These are phyloP conservation scores for cucumber (Cucumis sativus) DNA, from an alignment of 306 rosid genomes.

Conservation along the genomic window Cucumber_9930_V3 NC_026659.2:21838001-21838500, in stretches of 20 bases:
- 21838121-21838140: conserved; percentile 12
- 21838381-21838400: neutral
- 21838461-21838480: conserved; percentile 52
- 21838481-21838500: conserved; percentile 40
- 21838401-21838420: conserved; percentile 44
- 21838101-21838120: conserved; percentile 23
- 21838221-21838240: neutral
- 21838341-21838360: neutral
- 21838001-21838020: conserved; percentile 10
- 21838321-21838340: neutral
- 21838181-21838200: neutral
- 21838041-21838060: neutral
- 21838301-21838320: conserved; percentile 61
- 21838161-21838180: neutral
- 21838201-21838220: neutral
- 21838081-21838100: neutral
- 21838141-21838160: neutral
- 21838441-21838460: conserved; percentile 39
- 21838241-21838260: conserved; percentile 76
- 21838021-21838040: neutral
- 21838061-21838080: neutral
- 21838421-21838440: conserved; percentile 51
- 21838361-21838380: neutral
- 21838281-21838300: conserved; percentile 37
- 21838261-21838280: conserved; percentile 42